Percentiles rank a stretch among this genome's conserved stretches.
These are phyloP conservation scores for Proliferodiscus dingleyae DNA, from an alignment of 2,329 filamentous ascomycete genomes.

Conservation along the genomic window DNA sequence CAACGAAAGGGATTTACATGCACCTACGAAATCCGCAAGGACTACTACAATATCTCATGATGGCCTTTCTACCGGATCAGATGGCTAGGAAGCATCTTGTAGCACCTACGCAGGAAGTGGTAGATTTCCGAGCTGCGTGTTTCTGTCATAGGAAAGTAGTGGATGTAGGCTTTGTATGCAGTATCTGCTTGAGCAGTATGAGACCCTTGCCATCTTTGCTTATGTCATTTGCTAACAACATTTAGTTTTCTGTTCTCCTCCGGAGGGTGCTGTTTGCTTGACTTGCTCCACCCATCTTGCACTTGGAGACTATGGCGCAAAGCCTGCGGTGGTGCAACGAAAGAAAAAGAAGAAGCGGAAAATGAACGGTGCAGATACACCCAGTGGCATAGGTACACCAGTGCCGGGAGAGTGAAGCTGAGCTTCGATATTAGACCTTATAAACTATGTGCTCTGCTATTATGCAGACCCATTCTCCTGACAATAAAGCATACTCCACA, in stretches of 20 bases:
- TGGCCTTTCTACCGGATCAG: conserved; percentile 78
- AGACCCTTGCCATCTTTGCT: conserved; percentile 9
- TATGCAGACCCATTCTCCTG: too few relatives aligned
- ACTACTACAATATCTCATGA: conserved; percentile 89
- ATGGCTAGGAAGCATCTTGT: conserved; percentile 61
- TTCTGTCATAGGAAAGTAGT: conserved; percentile 93
- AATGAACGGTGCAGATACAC: conserved; percentile 50
- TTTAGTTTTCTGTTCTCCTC: conserved; percentile 66
- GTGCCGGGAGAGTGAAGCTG: conserved; percentile 34
- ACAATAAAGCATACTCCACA: too few relatives aligned
- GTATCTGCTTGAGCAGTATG: conserved; percentile 82
- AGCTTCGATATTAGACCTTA: not conserved
- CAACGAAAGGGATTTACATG: conserved; percentile 67
- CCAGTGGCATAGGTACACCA: conserved; percentile 57
- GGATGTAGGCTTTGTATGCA: conserved; percentile 91
- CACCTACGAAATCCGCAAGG: conserved; percentile 59
- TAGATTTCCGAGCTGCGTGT: conserved; percentile 97
- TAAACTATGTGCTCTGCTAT: too few relatives aligned
- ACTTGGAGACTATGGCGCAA: conserved; percentile 70
- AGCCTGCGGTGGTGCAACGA: conserved; percentile 67
- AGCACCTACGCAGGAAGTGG: conserved; percentile 73
- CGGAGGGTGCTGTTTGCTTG: conserved; percentile 64
- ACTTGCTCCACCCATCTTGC: conserved; percentile 77
- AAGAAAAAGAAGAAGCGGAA: conserved; percentile 76
- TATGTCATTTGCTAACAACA: conserved; percentile 10